A percentile compares a stretch with the other conserved stretches of the same genome.
Conservation (phyloP, 768 basidiomycete species). For the Suillus subaureus region DNA sequence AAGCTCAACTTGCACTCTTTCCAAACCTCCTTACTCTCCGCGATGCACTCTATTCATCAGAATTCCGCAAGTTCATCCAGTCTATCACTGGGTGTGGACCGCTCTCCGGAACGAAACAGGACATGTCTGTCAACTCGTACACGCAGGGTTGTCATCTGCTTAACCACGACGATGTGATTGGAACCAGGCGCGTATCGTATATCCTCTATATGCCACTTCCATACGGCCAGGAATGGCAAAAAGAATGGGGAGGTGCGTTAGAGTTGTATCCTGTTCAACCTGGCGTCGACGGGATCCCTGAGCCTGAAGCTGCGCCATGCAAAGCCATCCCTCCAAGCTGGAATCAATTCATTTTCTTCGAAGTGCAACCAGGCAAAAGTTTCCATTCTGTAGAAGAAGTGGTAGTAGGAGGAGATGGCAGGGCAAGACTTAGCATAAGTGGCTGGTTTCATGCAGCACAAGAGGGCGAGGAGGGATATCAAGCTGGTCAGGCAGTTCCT, state of each 20-base stretch:
- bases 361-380: constrained; percentile 93
- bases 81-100: constrained; percentile 91
- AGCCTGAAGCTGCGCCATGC: constrained; percentile 65
- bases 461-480: constrained; percentile 88
- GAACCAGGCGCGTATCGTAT: constrained; percentile 90
- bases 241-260: constrained; percentile 90
- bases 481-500: constrained; percentile 44
- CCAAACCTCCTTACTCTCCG: constrained; percentile 81
- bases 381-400: constrained; percentile 99
- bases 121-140: constrained; percentile 94
- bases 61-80: constrained; percentile 82
- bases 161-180: constrained; percentile 98
- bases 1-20: constrained; percentile 75
- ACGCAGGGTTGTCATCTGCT: constrained; percentile 90
- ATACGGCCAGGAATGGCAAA: constrained; percentile 73
- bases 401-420: constrained; percentile 72
- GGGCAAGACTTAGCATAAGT: constrained; percentile 83
- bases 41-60: constrained; percentile 85
- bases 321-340: constrained; percentile 78
- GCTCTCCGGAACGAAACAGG: constrained; percentile 88
- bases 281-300: constrained; percentile 59
- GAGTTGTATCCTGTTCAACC: constrained; percentile 82
- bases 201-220: constrained; percentile 95
- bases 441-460: constrained; percentile 98
- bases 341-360: constrained; percentile 89